Evolutionary conservation across 208 protist genomes (phyloP), one percentile per base, ranked within the genome.

Genomic region (Acanthamoeba sp.): DNA sequence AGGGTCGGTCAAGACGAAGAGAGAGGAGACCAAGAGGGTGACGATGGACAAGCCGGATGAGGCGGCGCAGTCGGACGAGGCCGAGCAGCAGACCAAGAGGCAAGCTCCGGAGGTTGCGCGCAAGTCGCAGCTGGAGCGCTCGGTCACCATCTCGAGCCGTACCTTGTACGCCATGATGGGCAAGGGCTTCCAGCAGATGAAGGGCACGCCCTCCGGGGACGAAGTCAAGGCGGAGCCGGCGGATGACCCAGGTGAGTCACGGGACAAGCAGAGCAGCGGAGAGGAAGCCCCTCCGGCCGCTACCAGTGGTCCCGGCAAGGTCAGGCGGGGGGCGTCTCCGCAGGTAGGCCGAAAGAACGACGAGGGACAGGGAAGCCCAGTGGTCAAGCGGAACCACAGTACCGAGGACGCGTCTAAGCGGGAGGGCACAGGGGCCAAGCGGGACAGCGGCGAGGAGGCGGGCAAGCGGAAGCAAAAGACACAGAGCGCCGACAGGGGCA

Each of bases 161-260:
- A 84, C 27, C 42, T 27, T 84, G 20, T 84, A 84, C 73, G 42
- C 73, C 29, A 84, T 84, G 73, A 84, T 84, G 73, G 73, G 73
- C 18, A 84, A 52, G 42, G 73, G 73, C 36, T 84, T 84, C 42
- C 73, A 84, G 73, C 73, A 84, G 73, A 84, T 84, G 73, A 24
- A 84, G 40, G 18, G 3, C 32, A 73, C 66, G 22, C 16, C 6
- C 66, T 10, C 52, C 52, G 52, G 52, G 14, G 52, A 59, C 52
- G n/a, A n/a, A n/a, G n/a, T n/a, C n/a, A 64, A 0, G 57, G n/a
- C 57, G 18, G 57, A 64, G 22, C 18, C 18, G 22, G 57, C 57
- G 1, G n/a, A 22, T 29, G 6, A 12, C 22, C 24, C 24, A 10
- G 18, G 57, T 14, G 18, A 64, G 27, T 24, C 57, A 29, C 12